A percentile compares a stretch with the other conserved stretches of the same genome.
These are phyloP conservation scores for Chlorella sp. DNA, from an alignment of 139 green algal genomes.

Conservation along the genomic window DNA sequence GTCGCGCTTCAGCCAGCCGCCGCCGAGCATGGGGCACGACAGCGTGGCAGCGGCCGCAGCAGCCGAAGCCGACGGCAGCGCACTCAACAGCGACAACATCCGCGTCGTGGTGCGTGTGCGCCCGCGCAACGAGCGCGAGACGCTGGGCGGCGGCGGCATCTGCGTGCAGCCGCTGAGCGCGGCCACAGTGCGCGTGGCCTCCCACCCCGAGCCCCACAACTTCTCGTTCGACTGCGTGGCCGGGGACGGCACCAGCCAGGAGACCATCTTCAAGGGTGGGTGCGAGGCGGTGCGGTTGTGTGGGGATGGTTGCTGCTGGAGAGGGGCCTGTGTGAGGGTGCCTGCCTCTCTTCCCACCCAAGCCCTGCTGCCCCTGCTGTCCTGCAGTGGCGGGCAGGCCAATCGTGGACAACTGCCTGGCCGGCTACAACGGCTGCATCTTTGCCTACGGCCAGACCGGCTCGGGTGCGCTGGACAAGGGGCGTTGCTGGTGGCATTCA, in stretches of 20 bases:
- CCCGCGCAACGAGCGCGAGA: slow-evolving; percentile 46
- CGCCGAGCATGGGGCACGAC: neutral
- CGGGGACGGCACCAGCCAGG: slow-evolving; percentile 35
- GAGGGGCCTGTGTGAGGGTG: neutral
- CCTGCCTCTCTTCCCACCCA: neutral
- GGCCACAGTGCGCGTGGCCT: slow-evolving; percentile 38
- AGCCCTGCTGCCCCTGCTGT: neutral
- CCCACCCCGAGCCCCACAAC: slow-evolving; percentile 37
- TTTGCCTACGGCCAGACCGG: slow-evolving; percentile 77
- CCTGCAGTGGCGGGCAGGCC: slow-evolving; percentile 52
- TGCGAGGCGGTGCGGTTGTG: neutral
- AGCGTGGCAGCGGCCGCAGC: neutral
- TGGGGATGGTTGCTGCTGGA: neutral
- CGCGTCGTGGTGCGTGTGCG: slow-evolving; percentile 55
- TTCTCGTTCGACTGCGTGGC: slow-evolving; percentile 60
- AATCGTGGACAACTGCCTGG: slow-evolving; percentile 64
- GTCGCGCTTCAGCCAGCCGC: neutral
- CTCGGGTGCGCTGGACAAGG: slow-evolving; percentile 14
- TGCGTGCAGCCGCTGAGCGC: slow-evolving; percentile 41
- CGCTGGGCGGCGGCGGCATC: slow-evolving; percentile 17
- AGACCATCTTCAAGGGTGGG: slow-evolving; percentile 49
- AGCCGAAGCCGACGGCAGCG: neutral
- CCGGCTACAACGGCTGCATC: slow-evolving; percentile 60
- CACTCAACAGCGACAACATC: slow-evolving; percentile 37
- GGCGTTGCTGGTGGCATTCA: no score